These are phyloP conservation scores for Eutrema salsugineum DNA, from an alignment of 441 rosid genomes.

Conservation along the genomic window DNA sequence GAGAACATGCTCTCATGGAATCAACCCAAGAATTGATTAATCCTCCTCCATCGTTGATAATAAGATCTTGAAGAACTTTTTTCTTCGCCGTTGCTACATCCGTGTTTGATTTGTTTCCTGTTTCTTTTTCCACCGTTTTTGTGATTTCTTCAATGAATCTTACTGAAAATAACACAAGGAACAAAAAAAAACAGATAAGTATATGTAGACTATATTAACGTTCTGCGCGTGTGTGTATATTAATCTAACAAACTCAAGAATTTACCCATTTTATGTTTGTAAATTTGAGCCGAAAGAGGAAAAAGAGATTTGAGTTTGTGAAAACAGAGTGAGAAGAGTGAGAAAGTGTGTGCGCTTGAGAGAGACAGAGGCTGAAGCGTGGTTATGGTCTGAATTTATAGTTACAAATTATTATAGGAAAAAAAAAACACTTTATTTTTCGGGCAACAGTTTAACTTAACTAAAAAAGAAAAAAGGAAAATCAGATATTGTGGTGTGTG, in stretches of 20 bases:
- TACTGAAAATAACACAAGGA: background rate
- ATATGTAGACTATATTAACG: background rate
- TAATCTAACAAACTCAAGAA: background rate
- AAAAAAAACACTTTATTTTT: background rate
- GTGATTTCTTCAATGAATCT: conserved; percentile 20
- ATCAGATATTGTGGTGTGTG: conserved; percentile 21
- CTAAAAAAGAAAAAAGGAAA: background rate
- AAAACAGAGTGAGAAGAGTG: conserved; percentile 26
- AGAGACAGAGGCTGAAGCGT: conserved; percentile 27
- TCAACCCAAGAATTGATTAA: conserved; percentile 43
- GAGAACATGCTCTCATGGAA: conserved; percentile 65
- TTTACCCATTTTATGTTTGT: conserved; percentile 21
- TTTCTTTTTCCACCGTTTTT: conserved; percentile 20
- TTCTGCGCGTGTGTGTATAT: background rate
- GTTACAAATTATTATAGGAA: conserved; percentile 19
- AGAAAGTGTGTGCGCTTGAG: conserved; percentile 29
- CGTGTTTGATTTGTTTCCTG: conserved; percentile 1
- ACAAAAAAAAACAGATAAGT: background rate
- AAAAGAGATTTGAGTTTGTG: background rate
- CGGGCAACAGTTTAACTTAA: background rate
- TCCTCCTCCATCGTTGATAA: conserved; percentile 17
- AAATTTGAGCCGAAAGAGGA: background rate
- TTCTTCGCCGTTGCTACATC: conserved; percentile 4
- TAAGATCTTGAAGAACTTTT: conserved; percentile 24
- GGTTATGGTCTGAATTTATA: conserved; percentile 23